A percentile compares a stretch with the other conserved stretches of the same genome.
These are phyloP conservation scores for Ceratobasidium sp. DNA, from an alignment of 1,284 basidiomycete genomes.

Conservation along the genomic window DNA sequence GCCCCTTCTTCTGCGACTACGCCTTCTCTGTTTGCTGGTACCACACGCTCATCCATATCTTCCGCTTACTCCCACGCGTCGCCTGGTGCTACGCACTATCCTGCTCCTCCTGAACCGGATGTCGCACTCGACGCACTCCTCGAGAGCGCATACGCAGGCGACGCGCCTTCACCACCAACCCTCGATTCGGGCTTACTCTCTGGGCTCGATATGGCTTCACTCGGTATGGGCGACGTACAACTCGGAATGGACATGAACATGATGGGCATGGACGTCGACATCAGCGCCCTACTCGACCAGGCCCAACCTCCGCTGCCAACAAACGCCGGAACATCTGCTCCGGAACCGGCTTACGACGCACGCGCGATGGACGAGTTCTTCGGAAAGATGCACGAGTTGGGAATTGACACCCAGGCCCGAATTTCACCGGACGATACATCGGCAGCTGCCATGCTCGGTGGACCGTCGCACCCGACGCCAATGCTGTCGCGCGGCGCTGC, in stretches of 20 bases:
- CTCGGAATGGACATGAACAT: slow-evolving; percentile 5
- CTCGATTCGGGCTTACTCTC: slow-evolving; percentile 35
- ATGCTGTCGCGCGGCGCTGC: background rate
- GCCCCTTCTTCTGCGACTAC: slow-evolving; percentile 17
- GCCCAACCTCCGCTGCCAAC: too few species aligned
- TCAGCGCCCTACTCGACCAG: slow-evolving; percentile 9
- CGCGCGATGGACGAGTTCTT: slow-evolving; percentile 43
- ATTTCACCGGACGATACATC: background rate
- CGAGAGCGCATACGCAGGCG: slow-evolving; percentile 29
- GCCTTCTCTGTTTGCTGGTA: slow-evolving; percentile 26
- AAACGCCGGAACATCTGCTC: background rate
- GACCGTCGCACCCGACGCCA: background rate
- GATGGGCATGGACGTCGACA: slow-evolving; percentile 23
- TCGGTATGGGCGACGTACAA: background rate
- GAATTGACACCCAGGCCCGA: slow-evolving; percentile 18
- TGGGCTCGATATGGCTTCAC: background rate
- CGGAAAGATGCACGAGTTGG: slow-evolving; percentile 41
- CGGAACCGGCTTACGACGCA: slow-evolving; percentile 10
- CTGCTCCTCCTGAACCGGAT: slow-evolving; percentile 26
- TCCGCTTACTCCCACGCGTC: slow-evolving; percentile 39
- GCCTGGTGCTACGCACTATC: slow-evolving; percentile 30
- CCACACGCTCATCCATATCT: slow-evolving; percentile 31
- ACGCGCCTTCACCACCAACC: slow-evolving; percentile 20
- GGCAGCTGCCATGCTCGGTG: background rate
- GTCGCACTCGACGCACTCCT: slow-evolving; percentile 24